Evolutionary conservation across 441 rosid species (phyloP).

Genomic region (Iberis amara): DNA sequence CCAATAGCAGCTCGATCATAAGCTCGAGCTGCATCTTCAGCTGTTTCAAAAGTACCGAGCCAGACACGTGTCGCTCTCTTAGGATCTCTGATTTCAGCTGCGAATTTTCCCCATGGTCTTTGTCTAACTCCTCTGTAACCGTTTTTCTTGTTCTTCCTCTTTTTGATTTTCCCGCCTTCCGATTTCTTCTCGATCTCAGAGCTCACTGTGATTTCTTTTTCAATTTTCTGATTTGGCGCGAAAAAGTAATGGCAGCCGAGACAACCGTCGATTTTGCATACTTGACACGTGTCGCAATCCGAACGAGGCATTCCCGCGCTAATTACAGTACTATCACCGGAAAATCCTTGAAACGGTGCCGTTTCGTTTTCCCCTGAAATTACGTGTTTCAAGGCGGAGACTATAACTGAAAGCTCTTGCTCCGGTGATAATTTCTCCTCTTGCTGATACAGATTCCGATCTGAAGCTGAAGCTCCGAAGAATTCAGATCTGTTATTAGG

Average conservation of each 20-base stretch:
- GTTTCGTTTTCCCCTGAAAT: constrained; percentile 37
- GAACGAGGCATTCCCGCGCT: constrained; percentile 30
- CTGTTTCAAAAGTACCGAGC: constrained; percentile 83
- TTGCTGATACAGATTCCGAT: constrained; percentile 20
- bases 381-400: constrained; percentile 51
- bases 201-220: too few species aligned
- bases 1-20: constrained; percentile 81
- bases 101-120: constrained; percentile 97
- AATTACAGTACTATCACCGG: constrained; percentile 19
- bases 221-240: constrained; percentile 46
- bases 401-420: constrained; percentile 57
- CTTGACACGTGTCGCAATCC: constrained; percentile 48
- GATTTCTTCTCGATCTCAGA: constrained; percentile 26
- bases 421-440: constrained; percentile 38
- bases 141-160: constrained; percentile 44
- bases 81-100: constrained; percentile 89
- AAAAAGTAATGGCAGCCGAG: constrained; percentile 67
- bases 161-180: constrained; percentile 32
- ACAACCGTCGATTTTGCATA: constrained; percentile 61
- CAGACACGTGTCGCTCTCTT: constrained; percentile 64
- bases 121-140: constrained; percentile 91
- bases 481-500: constrained; percentile 29
- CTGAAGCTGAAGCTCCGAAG: constrained; percentile 20
- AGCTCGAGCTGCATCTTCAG: constrained; percentile 84
- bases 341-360: constrained; percentile 3